Conservation (phyloP, 2,329 filamentous ascomycete species). For the Alternaria rosae region DNA sequence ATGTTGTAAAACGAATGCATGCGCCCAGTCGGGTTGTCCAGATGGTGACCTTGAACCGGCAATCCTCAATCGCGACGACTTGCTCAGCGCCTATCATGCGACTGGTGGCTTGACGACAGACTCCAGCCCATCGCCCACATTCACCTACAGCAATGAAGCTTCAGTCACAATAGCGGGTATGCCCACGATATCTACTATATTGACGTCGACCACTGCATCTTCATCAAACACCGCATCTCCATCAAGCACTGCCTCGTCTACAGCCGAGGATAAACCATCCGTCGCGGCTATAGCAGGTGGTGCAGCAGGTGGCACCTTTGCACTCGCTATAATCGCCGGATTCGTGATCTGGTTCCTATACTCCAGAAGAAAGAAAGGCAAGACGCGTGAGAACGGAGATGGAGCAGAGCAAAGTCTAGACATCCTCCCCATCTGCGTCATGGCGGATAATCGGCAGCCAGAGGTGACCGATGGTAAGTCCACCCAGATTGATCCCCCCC, state of each 20-base stretch:
- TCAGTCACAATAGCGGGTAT: slow-evolving; percentile 1
- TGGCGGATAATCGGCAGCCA: not conserved
- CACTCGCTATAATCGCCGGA: slow-evolving; percentile 20
- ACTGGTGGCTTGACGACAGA: slow-evolving; percentile 12
- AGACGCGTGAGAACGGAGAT: not conserved
- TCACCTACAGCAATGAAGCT: not conserved
- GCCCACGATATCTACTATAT: not conserved
- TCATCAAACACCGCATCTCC: slow-evolving; percentile 1
- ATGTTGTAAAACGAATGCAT: slow-evolving; percentile 50
- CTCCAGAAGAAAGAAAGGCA: slow-evolving; percentile 14
- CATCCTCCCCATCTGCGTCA: not conserved
- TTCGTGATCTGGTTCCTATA: slow-evolving; percentile 27
- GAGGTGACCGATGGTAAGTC: not conserved
- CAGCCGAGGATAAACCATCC: slow-evolving; percentile 3
- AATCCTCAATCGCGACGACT: slow-evolving; percentile 21
- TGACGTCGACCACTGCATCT: not conserved
- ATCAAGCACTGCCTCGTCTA: not conserved
- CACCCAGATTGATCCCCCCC: not conserved
- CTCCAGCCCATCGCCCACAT: slow-evolving; percentile 8
- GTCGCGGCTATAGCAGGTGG: slow-evolving; percentile 37
- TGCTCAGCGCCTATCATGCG: slow-evolving; percentile 24
- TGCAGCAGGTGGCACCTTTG: slow-evolving; percentile 29
- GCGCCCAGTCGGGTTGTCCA: slow-evolving; percentile 38
- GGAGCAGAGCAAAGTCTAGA: not conserved
- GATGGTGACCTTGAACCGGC: slow-evolving; percentile 32